Conservation (phyloP, 1,284 basidiomycete species). For the Kwoniella shivajii region DNA sequence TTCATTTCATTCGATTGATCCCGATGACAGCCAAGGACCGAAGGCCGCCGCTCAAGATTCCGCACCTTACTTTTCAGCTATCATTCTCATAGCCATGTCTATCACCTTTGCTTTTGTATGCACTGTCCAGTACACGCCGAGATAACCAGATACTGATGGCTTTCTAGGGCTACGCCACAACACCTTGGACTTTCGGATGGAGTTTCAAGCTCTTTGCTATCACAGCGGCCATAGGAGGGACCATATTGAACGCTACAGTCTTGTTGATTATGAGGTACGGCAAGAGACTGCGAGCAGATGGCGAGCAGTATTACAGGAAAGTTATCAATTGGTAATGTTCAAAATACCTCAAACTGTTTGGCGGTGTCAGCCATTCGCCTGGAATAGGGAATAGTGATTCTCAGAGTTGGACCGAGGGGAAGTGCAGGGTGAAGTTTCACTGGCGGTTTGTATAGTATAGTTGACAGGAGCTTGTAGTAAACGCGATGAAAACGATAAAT, state of each 20-base stretch:
- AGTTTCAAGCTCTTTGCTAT: slow-evolving; percentile 21
- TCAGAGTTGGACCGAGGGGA: too few relatives aligned
- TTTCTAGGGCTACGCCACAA: slow-evolving; percentile 24
- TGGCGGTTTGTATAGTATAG: too few relatives aligned
- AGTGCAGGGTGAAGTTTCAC: too few relatives aligned
- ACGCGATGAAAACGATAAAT: too few relatives aligned
- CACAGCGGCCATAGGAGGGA: slow-evolving; percentile 11
- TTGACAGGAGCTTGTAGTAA: too few relatives aligned
- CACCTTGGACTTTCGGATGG: slow-evolving; percentile 25
- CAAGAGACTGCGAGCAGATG: slow-evolving; percentile 13
- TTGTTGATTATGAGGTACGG: slow-evolving; percentile 21
- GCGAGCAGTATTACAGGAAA: slow-evolving; percentile 16
- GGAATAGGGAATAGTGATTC: too few relatives aligned
- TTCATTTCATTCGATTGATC: slow-evolving; percentile 22
- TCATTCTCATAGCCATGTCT: slow-evolving; percentile 9
- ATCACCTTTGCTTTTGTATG: slow-evolving; percentile 27
- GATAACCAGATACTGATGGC: background rate
- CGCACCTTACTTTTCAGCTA: slow-evolving; percentile 23
- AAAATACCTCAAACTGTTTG: too few relatives aligned
- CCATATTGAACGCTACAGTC: slow-evolving; percentile 16
- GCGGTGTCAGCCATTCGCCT: too few relatives aligned
- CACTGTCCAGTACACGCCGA: background rate
- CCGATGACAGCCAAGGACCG: slow-evolving; percentile 6
- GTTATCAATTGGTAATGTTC: slow-evolving; percentile 21
- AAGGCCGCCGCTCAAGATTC: slow-evolving; percentile 17